A percentile compares a stretch with the other conserved stretches of the same genome.
These are phyloP conservation scores for Sanghuangporus sanghuang DNA, from an alignment of 1,284 basidiomycete genomes.

Conservation along the genomic window DNA sequence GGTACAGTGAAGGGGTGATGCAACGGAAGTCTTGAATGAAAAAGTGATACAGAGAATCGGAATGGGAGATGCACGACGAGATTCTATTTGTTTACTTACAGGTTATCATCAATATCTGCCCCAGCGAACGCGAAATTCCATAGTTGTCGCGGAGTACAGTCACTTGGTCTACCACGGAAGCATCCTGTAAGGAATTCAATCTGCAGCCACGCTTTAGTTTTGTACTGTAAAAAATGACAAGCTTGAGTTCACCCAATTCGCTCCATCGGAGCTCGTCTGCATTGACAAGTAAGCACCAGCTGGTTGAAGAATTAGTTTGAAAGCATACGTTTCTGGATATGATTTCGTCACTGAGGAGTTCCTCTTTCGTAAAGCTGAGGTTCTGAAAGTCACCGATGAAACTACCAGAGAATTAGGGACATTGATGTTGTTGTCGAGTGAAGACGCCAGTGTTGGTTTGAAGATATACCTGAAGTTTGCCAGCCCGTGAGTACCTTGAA, in stretches of 20 bases:
- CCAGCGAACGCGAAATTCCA: constrained; percentile 58
- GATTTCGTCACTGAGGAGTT: constrained; percentile 41
- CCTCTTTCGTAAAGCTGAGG: constrained; percentile 37
- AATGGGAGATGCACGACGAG: not conserved
- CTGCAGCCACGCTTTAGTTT: constrained; percentile 23
- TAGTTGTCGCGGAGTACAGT: constrained; percentile 37
- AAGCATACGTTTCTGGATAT: constrained; percentile 38
- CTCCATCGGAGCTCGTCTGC: constrained; percentile 50
- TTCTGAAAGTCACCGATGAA: constrained; percentile 47
- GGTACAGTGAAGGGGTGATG: constrained; percentile 43
- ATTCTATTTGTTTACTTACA: constrained; percentile 30
- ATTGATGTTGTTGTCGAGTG: not conserved
- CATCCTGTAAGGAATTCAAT: constrained; percentile 50
- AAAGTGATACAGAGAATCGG: not conserved
- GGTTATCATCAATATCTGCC: constrained; percentile 41
- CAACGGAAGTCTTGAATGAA: constrained; percentile 26
- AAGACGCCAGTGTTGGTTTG: not conserved
- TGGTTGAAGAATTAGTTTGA: not conserved
- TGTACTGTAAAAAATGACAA: not conserved
- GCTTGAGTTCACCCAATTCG: constrained; percentile 40
- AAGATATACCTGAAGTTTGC: constrained; percentile 42
- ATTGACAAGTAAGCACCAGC: not conserved
- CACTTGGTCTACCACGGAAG: constrained; percentile 37
- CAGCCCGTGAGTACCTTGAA: constrained; percentile 42
- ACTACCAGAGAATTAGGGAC: constrained; percentile 23